Conservation (phyloP, 306 rosid genomes). For the Vigna mungo region DNA sequence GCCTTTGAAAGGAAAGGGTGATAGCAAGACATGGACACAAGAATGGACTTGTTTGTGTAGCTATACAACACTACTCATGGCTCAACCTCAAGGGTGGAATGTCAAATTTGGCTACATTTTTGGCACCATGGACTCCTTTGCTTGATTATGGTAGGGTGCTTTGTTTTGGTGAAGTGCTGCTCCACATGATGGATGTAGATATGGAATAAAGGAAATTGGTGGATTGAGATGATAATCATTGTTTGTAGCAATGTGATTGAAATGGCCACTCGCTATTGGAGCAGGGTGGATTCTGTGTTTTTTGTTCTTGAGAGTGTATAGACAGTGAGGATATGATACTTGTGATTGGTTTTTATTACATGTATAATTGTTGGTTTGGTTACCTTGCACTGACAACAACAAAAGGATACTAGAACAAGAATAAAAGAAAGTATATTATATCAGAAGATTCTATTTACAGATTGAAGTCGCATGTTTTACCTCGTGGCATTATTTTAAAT, state of each 20-base stretch:
- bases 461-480: too few species aligned
- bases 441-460: too few species aligned
- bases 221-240: conserved; percentile 34
- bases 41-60: conserved; percentile 46
- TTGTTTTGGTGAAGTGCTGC: conserved; percentile 44
- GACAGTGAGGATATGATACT: conserved; percentile 41
- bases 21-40: conserved; percentile 14
- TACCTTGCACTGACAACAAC: neutral
- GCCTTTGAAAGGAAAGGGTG: conserved; percentile 18
- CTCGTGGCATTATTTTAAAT: too few species aligned
- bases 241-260: conserved; percentile 35
- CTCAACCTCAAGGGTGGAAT: conserved; percentile 40
- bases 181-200: conserved; percentile 40
- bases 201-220: conserved; percentile 36
- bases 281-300: conserved; percentile 34
- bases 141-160: conserved; percentile 33
- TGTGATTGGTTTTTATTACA: conserved; percentile 33
- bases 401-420: too few species aligned
- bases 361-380: conserved; percentile 42
- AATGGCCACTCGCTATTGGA: conserved; percentile 28
- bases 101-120: conserved; percentile 37
- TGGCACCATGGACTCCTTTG: conserved; percentile 34
- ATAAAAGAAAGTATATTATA: too few species aligned
- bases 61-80: conserved; percentile 43
- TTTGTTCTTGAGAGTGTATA: conserved; percentile 45